Evolutionary conservation across 169 alveolate species (phyloP).

Genomic region (Eimeria brunetti): DNA sequence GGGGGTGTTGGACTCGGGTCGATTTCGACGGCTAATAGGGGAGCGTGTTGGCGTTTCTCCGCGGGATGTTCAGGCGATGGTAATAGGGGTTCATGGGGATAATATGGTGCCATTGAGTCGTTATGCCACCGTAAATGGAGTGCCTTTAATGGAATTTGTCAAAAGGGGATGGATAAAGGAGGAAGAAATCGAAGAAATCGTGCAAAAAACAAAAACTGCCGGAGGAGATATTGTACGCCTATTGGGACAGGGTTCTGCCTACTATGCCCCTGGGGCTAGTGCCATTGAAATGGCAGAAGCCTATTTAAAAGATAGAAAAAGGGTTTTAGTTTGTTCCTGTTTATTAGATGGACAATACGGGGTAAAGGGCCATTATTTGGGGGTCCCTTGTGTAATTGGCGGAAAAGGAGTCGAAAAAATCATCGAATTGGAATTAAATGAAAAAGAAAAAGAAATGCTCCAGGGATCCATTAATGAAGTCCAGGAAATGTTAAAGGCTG

Average conservation of each 20-base stretch:
- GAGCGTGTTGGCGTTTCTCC: conserved; percentile 84
- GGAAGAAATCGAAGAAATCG: conserved; percentile 85
- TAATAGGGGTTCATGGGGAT: conserved; percentile 90
- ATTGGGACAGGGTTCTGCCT: conserved; percentile 86
- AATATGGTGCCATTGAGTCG: conserved; percentile 86
- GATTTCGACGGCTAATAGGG: conserved; percentile 86
- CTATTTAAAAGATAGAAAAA: conserved; percentile 84
- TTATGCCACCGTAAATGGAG: conserved; percentile 84
- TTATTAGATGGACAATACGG: conserved; percentile 86
- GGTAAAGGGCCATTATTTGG: conserved; percentile 85
- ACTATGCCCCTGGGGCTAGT: conserved; percentile 88
- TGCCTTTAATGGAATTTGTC: conserved; percentile 83
- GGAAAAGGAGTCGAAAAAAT: conserved; percentile 86
- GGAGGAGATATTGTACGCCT: conserved; percentile 86
- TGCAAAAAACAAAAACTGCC: conserved; percentile 84
- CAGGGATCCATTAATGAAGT: conserved; percentile 68
- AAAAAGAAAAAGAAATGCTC: conserved; percentile 47
- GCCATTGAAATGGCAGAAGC: conserved; percentile 86
- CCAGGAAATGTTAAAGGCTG: conserved; percentile 39
- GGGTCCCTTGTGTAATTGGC: conserved; percentile 88
- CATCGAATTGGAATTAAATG: conserved; percentile 83
- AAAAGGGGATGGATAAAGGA: conserved; percentile 79
- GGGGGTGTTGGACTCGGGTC: conserved; percentile 86
- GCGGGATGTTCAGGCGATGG: conserved; percentile 86
- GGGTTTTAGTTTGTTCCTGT: conserved; percentile 87